Evolutionary conservation across 2,329 filamentous ascomycete species (phyloP).

Genomic region (Zymoseptoria crescenta): DNA sequence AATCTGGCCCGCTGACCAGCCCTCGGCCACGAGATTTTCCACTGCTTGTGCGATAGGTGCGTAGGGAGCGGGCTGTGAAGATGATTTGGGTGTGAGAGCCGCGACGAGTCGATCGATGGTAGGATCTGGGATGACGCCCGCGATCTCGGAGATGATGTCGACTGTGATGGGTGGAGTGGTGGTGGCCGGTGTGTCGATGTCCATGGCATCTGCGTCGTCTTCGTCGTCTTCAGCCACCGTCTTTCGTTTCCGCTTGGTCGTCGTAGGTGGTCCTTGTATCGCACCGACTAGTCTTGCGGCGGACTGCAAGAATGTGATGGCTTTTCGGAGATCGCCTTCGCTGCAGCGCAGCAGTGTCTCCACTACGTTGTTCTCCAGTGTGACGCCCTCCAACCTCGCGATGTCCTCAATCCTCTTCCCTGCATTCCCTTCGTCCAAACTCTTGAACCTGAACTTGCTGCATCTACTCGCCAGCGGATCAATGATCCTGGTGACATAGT

Average conservation of each 20-base stretch:
- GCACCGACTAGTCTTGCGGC: conserved; percentile 82
- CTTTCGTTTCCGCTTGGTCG: conserved; percentile 35
- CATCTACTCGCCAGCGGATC: conserved; percentile 89
- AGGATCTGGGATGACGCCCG: conserved; percentile 75
- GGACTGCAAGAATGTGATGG: conserved; percentile 92
- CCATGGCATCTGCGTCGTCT: conserved; percentile 45
- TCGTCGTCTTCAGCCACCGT: conserved; percentile 56
- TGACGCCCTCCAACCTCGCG: conserved; percentile 68
- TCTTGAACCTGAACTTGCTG: conserved; percentile 97
- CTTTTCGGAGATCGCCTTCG: conserved; percentile 90
- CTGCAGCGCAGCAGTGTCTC: conserved; percentile 79
- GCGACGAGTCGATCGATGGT: conserved; percentile 64
- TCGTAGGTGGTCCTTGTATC: conserved; percentile 22
- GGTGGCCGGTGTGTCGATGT: conserved; percentile 31
- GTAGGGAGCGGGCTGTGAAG: conserved; percentile 53
- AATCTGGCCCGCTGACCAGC: conserved; percentile 90
- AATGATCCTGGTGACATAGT: conserved; percentile 97
- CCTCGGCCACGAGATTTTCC: conserved; percentile 87
- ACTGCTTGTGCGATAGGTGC: conserved; percentile 68
- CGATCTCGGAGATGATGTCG: conserved; percentile 83
- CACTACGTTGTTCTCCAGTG: conserved; percentile 67
- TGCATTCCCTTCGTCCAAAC: conserved; percentile 78
- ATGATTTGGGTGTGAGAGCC: conserved; percentile 61
- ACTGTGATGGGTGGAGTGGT: conserved; percentile 53
- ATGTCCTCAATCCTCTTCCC: conserved; percentile 73